Percentiles rank a stretch among this genome's conserved stretches.
Evolutionary conservation across 805 yeast genomes (phyloP).

Genomic region (Wickerhamiella shivajii): DNA sequence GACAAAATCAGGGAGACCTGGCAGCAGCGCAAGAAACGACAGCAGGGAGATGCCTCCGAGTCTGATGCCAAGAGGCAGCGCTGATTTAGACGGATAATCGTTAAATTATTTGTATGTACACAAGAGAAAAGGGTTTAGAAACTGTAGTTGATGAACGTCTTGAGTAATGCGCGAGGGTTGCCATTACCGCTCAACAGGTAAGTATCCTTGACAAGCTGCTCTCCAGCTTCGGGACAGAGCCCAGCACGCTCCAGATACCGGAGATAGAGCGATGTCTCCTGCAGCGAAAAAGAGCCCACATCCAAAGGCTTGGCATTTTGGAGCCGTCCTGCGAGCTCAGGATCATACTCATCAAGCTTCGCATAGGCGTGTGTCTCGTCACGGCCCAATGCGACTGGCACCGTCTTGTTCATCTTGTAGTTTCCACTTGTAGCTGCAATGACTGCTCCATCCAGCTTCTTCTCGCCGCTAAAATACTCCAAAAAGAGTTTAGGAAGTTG

Average conservation of each 20-base stretch:
- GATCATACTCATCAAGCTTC: conserved; percentile 35
- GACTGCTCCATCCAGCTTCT: conserved; percentile 49
- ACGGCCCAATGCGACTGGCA: conserved; percentile 44
- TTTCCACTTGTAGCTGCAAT: conserved; percentile 47
- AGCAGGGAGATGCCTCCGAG: background rate
- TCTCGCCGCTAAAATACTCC: conserved; percentile 37
- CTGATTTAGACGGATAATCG: background rate
- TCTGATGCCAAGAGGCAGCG: conserved; percentile 1
- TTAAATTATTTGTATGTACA: background rate
- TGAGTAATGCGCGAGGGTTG: conserved; percentile 40
- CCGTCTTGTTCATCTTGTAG: conserved; percentile 38
- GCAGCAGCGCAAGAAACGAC: conserved; percentile 33
- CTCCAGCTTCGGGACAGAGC: conserved; percentile 27
- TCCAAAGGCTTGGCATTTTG: conserved; percentile 28
- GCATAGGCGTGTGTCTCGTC: conserved; percentile 43
- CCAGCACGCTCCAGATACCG: conserved; percentile 29
- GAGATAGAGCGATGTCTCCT: conserved; percentile 32
- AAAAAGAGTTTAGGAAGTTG: conserved; percentile 48
- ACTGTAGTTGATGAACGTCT: conserved; percentile 25
- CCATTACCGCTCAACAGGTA: conserved; percentile 51
- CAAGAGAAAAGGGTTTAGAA: conserved; percentile 8
- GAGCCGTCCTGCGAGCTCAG: conserved; percentile 37
- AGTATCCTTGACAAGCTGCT: conserved; percentile 31
- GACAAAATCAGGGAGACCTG: conserved; percentile 43
- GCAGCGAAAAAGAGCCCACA: conserved; percentile 31